Percentiles rank a stretch among this genome's conserved stretches.
These are phyloP conservation scores for Mycena alexandri DNA, from an alignment of 768 basidiomycete species.

Conservation along the genomic window DNA sequence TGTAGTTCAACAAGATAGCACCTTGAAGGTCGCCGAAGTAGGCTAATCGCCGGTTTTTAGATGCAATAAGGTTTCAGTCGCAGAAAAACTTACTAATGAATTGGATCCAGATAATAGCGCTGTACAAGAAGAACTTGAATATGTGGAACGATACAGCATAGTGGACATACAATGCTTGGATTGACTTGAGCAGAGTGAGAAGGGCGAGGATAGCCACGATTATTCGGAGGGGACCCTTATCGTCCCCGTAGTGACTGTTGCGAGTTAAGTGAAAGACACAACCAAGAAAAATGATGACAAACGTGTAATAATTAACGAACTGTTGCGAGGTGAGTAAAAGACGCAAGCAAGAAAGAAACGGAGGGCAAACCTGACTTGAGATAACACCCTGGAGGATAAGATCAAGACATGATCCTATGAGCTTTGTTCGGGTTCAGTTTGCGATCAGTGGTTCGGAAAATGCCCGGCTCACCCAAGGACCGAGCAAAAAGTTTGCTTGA, in stretches of 20 bases:
- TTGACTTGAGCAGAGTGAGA: conserved; percentile 47
- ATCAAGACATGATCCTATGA: conserved; percentile 47
- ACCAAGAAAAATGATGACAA: background rate
- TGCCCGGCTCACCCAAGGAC: conserved; percentile 47
- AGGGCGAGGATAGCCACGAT: conserved; percentile 43
- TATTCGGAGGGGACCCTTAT: conserved; percentile 39
- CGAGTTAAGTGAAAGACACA: background rate
- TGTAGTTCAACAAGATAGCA: conserved; percentile 47
- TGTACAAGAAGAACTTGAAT: conserved; percentile 22
- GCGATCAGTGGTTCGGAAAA: background rate
- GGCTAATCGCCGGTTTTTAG: background rate
- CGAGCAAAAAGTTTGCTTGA: conserved; percentile 44
- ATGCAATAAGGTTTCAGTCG: no score
- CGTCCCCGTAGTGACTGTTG: conserved; percentile 39
- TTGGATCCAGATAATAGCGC: conserved; percentile 48
- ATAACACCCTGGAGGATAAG: conserved; percentile 48
- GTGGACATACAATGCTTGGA: conserved; percentile 47
- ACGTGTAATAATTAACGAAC: conserved; percentile 45
- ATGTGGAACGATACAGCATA: background rate
- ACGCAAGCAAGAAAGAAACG: background rate
- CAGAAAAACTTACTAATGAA: conserved; percentile 31
- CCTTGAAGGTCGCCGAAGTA: conserved; percentile 46
- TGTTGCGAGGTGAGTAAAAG: conserved; percentile 17
- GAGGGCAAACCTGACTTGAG: conserved; percentile 44
- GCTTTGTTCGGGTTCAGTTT: conserved; percentile 31